A percentile compares a stretch with the other conserved stretches of the same genome.
These are phyloP conservation scores for Candida sp. DNA, from an alignment of 1,139 yeast species.

Conservation along the genomic window DNA sequence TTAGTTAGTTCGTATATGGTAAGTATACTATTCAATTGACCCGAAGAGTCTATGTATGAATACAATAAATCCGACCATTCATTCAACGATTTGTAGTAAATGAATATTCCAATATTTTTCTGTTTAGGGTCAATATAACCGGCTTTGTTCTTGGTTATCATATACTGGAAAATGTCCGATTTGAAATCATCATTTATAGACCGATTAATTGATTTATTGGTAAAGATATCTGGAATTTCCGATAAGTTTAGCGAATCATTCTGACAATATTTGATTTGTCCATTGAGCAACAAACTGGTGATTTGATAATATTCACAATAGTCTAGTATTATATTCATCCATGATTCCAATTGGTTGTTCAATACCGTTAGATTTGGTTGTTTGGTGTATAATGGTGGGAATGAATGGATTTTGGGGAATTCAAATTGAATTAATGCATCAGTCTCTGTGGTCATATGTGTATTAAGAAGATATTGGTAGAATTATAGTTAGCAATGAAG, in stretches of 20 bases:
- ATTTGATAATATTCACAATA: slow-evolving; percentile 59
- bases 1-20: slow-evolving; percentile 78
- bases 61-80: slow-evolving; percentile 70
- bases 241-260: slow-evolving; percentile 16
- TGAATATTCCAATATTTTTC: slow-evolving; percentile 44
- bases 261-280: slow-evolving; percentile 25
- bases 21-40: slow-evolving; percentile 73
- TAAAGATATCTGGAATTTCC: slow-evolving; percentile 38
- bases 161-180: slow-evolving; percentile 51
- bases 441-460: neutral
- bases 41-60: slow-evolving; percentile 58
- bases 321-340: slow-evolving; percentile 41
- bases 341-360: slow-evolving; percentile 61
- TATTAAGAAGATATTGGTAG: neutral
- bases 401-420: slow-evolving; percentile 75
- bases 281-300: slow-evolving; percentile 32
- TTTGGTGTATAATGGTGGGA: slow-evolving; percentile 89
- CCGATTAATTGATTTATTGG: slow-evolving; percentile 49
- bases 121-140: slow-evolving; percentile 45
- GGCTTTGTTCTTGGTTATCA: slow-evolving; percentile 54
- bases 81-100: slow-evolving; percentile 68
- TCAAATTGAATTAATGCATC: slow-evolving; percentile 12
- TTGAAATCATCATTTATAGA: slow-evolving; percentile 53
- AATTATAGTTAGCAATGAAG: too few species aligned
- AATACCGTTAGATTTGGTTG: slow-evolving; percentile 84